Evolutionary conservation across 2,329 filamentous ascomycete genomes (phyloP).

Genomic region (Mycocentrospora acerina): DNA sequence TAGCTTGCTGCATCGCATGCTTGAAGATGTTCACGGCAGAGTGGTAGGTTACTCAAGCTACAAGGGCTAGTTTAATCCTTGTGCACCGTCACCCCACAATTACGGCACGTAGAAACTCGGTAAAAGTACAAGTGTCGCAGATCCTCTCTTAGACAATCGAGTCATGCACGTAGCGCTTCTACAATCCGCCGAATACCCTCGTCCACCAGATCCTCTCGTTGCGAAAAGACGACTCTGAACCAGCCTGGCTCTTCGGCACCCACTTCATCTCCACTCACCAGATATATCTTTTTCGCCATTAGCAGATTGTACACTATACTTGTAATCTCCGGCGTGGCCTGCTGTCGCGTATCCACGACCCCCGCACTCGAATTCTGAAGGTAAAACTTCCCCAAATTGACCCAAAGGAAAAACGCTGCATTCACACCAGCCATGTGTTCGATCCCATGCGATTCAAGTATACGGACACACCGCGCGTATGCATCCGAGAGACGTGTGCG

Average conservation of each 20-base stretch:
- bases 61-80: too few species aligned
- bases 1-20: too few species aligned
- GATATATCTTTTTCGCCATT: conserved; percentile 51
- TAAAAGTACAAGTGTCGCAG: too few species aligned
- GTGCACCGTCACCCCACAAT: too few species aligned
- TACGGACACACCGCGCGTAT: conserved; percentile 14
- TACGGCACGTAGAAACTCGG: too few species aligned
- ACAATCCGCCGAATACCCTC: conserved; percentile 3
- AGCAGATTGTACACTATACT: conserved; percentile 50
- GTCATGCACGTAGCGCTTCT: neutral
- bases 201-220: conserved; percentile 1
- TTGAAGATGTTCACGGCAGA: too few species aligned
- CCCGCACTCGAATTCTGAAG: conserved; percentile 11
- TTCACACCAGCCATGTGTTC: conserved; percentile 42
- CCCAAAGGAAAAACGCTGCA: conserved; percentile 51
- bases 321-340: conserved; percentile 44
- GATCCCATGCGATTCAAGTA: conserved; percentile 36
- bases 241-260: conserved; percentile 50
- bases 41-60: too few species aligned
- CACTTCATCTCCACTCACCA: conserved; percentile 53
- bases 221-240: conserved; percentile 56
- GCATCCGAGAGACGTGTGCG: conserved; percentile 18
- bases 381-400: conserved; percentile 30
- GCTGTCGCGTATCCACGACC: neutral
- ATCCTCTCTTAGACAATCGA: too few species aligned